Base-by-base conservation (phyloP, 768 basidiomycete genomes). In the Chalciporus sphaerocephalus region DNA sequence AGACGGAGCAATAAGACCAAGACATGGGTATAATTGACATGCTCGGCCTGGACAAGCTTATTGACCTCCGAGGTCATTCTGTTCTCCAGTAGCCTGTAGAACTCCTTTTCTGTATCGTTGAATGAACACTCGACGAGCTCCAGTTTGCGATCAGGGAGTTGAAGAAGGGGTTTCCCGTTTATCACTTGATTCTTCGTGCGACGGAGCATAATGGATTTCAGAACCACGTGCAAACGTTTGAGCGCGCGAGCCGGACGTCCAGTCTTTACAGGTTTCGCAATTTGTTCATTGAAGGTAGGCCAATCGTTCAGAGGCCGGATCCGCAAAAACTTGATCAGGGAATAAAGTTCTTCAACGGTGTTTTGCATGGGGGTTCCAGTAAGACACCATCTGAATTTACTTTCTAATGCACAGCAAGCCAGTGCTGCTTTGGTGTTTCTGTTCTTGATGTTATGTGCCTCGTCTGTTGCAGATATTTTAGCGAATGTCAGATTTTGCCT, bases 391-490 rank as follows among this genome's bases (percentile, higher is more conserved):
- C 88, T 74, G 64, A 77, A 92, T 57, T 87, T 89, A 12, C 78
- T 76, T 38, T 83, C 64, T n/a, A 95, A 71, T 6, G 74, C 85
- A 48, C 81, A 87, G 48, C 90, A 91, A 0, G 89, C 92, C 28
- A 83, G 71, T 2, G 90, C 81, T 23, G 78, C 79, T 58, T 91
- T 87, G 0, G 85, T 88, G 27, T 74, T 83, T 40, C 80, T 74
- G 57, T 93, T 92, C 73, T 94, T 95, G 71, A 96, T 95, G 55
- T 86, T 89, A 61, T 96, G 93, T 0, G 93, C 93, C 59, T 96
- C 92, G 58, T 96, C 93, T 89, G 41, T n/a, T 16, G 37, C 23
- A 1, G 10, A 13, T 23, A 16, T 16, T 20, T 33, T 33, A 16
- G 25, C 12, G 12, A 16, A 1, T 22, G 10, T 24, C n/a, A 11